Conservation (phyloP, 345 rosid genomes). For the Odontarrhena argentea region DNA sequence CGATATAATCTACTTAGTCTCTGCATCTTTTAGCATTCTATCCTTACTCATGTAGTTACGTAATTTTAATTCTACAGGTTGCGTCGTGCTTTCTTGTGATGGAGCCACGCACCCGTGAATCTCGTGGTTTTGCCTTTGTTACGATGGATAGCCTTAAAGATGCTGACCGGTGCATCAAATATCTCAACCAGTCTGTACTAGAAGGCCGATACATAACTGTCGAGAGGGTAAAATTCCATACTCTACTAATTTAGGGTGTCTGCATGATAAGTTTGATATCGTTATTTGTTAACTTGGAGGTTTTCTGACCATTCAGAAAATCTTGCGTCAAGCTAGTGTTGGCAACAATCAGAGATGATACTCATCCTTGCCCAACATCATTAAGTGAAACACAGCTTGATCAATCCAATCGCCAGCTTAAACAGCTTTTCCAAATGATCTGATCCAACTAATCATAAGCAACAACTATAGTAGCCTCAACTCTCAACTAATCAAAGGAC, state of each 20-base stretch:
- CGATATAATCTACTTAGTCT: background rate
- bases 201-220: constrained; percentile 97
- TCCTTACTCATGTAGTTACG: constrained; percentile 14
- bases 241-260: constrained; percentile 26
- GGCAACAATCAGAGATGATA: constrained; percentile 98
- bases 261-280: constrained; percentile 35
- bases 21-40: background rate
- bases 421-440: constrained; percentile 93
- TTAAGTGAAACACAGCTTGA: constrained; percentile 91
- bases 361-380: constrained; percentile 72
- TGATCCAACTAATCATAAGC: constrained; percentile 85
- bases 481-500: constrained; percentile 96
- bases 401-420: constrained; percentile 77
- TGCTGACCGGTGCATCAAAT: constrained; percentile 87
- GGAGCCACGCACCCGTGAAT: constrained; percentile 91
- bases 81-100: constrained; percentile 87
- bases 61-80: constrained; percentile 52
- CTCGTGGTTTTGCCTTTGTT: constrained; percentile 97
- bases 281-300: constrained; percentile 73
- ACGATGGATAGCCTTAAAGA: constrained; percentile 78
- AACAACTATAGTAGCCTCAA: constrained; percentile 67
- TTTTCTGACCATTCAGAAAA: constrained; percentile 96
- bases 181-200: constrained; percentile 93
- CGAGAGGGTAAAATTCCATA: constrained; percentile 71
- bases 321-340: constrained; percentile 87